Conservation (phyloP, 2,329 filamentous ascomycete species). For the Ophiocordyceps robertsii region DNA sequence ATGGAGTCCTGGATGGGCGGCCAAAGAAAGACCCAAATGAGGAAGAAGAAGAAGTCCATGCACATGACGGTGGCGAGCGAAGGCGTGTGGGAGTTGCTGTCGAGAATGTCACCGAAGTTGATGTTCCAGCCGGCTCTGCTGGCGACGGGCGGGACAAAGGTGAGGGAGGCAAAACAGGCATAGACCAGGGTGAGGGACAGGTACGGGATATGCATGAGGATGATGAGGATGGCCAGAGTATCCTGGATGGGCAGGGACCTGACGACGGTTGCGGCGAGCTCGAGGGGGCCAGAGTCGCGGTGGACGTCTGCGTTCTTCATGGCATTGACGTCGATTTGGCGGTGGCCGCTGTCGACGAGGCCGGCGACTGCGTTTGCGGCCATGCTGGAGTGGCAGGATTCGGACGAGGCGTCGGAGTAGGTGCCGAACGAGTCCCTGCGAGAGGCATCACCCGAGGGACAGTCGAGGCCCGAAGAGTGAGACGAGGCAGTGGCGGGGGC, state of each 20-base stretch:
- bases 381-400: constrained; percentile 31
- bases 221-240: constrained; percentile 91
- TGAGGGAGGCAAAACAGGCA: constrained; percentile 82
- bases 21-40: constrained; percentile 82
- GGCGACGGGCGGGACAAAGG: constrained; percentile 75
- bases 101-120: constrained; percentile 83
- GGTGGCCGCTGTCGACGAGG: constrained; percentile 35
- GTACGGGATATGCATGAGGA: constrained; percentile 83
- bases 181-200: constrained; percentile 82
- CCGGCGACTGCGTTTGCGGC: constrained; percentile 14
- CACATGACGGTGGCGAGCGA: constrained; percentile 74
- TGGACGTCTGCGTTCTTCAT: constrained; percentile 55
- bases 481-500: constrained; percentile 4
- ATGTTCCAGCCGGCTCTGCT: constrained; percentile 66
- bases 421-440: constrained; percentile 36
- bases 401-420: constrained; percentile 41
- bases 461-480: constrained; percentile 17
- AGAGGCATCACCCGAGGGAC: constrained; percentile 25
- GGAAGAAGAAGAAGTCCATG: constrained; percentile 70
- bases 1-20: constrained; percentile 77
- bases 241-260: constrained; percentile 83
- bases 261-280: constrained; percentile 74
- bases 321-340: constrained; percentile 57
- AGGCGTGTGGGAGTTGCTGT: constrained; percentile 73
- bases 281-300: constrained; percentile 58